Base-by-base conservation (phyloP, 179 eudicot genomes). In the Amaranthus tricolor region DNA sequence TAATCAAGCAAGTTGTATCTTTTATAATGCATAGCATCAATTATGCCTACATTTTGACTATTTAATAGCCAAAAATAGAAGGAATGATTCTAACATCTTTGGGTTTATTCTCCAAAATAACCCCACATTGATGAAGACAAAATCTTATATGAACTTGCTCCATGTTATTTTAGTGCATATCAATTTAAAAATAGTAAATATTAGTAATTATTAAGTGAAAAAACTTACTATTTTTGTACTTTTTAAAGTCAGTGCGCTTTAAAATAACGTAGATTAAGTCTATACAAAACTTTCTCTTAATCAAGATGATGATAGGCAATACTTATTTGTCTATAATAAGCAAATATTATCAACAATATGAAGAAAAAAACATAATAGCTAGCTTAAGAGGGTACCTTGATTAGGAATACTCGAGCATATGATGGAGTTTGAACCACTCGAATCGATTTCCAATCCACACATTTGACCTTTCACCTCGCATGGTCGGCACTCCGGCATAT, bases 391-490 rank as follows among this genome's bases (percentile, higher is more conserved):
- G 17, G 63, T 73, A 81, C 84, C 84, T 77, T 74, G 72, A 10
- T 70, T 81, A 0, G 79, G 74, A 57, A 52, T 64, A 64, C 74
- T 59, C 43, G 76, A 74, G 73, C 84, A 81, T 50, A 61, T 43
- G 24, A 81, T 70, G 45, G 9, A 21, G 3, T 40, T 16, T 40
- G 62, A 57, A 14, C 47, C 53, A 54, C 60, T 78, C 0, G 81
- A 64, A 59, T 65, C 55, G 14, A 70, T 78, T 55, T 55, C 70
- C 69, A 81, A 68, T 15, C 73, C 73, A 17, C 84, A 81, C 81
- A 81, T 81, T 70, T 74, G 84, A 70, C 81, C 84, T 12, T 70
- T 57, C 45, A 74, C 31, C 50, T 81, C 84, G 53, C 84, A 81
- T 40, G 66, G 48, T 55, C 66, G 78, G 57, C 84, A 81, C 75